Base-by-base conservation (phyloP, 495 filamentous ascomycete species). In the Darksidea phi region DNA sequence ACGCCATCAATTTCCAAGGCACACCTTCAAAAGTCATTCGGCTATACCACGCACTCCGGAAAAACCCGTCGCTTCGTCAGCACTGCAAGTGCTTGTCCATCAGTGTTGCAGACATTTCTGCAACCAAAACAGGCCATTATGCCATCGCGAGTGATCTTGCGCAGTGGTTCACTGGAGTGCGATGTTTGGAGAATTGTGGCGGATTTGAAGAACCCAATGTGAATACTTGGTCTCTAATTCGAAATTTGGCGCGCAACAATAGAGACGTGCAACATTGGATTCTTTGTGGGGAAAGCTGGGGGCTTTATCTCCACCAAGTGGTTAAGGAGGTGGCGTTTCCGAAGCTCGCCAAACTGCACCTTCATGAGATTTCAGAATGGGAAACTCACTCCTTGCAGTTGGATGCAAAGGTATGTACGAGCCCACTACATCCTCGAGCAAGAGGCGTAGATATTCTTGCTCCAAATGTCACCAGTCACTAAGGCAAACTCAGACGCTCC, bases 61-160 rank as follows among this genome's bases (percentile, higher is more conserved):
- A 37, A 20, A 53, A 34, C 12, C 50, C 50, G 15, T 53, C 50
- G 12, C 50, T 53, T 34, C 50, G 50, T n/a, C 26, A 53, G 20
- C 50, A 53, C 23, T 53, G 50, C 18, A 34, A 28, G 20, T 11
- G 50, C 11, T 38, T 53, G 12, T 36, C 50, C n/a, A 34, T 53
- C n/a, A 10, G 26, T 38, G 17, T 53, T 53, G 6, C 50, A 17
- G 50, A 53, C 18, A 38, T n/a, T 21, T 24, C 25, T 17, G 12
- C 13, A 28, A 12, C 4, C 3, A 36, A 8, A 17, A 5, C 32
- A 17, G 4, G 18, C 17, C 5, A 53, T 23, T 53, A 10, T 5
- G 28, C 4, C 26, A 38, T 53, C n/a, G 50, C 20, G 6, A 37
- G 38, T 4, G 32, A 53, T 17, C 26, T 53, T 37, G 28, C 50